These are phyloP conservation scores for Russula sp. DNA, from an alignment of 768 basidiomycete species.

Conservation along the genomic window DNA sequence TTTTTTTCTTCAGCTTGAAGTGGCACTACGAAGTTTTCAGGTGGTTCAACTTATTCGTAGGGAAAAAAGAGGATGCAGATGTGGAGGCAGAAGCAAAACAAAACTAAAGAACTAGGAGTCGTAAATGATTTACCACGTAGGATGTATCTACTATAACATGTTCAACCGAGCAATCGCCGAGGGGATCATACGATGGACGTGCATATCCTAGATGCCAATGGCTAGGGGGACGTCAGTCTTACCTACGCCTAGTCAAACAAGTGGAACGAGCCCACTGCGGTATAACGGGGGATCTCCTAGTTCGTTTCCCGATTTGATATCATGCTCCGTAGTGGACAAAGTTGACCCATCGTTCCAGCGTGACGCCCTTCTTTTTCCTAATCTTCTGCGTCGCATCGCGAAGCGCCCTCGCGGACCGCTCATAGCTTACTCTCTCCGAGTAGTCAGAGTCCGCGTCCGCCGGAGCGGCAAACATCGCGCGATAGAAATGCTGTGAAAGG, in stretches of 20 bases:
- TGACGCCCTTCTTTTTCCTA: neutral
- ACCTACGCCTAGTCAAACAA: neutral
- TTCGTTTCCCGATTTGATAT: too few relatives aligned
- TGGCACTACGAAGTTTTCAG: conserved; percentile 95
- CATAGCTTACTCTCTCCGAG: neutral
- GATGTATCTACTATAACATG: neutral
- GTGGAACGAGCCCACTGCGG: too few relatives aligned
- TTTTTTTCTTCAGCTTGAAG: conserved; percentile 49
- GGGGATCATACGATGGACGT: neutral
- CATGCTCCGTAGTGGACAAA: neutral
- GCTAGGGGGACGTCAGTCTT: neutral
- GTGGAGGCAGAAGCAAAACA: neutral
- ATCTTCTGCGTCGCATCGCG: neutral
- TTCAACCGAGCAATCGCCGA: neutral
- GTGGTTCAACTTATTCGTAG: conserved; percentile 72
- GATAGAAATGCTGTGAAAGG: neutral
- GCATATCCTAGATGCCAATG: neutral
- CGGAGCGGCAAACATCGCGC: neutral
- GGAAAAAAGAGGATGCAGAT: conserved; percentile 27
- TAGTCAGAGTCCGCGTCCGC: neutral
- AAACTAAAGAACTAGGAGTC: neutral
- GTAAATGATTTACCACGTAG: neutral
- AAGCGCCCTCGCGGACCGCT: neutral
- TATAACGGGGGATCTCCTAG: too few relatives aligned
- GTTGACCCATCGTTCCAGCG: neutral